Evolutionary conservation across 495 filamentous ascomycete species (phyloP).

Genomic region (Oidiodendron maius): DNA sequence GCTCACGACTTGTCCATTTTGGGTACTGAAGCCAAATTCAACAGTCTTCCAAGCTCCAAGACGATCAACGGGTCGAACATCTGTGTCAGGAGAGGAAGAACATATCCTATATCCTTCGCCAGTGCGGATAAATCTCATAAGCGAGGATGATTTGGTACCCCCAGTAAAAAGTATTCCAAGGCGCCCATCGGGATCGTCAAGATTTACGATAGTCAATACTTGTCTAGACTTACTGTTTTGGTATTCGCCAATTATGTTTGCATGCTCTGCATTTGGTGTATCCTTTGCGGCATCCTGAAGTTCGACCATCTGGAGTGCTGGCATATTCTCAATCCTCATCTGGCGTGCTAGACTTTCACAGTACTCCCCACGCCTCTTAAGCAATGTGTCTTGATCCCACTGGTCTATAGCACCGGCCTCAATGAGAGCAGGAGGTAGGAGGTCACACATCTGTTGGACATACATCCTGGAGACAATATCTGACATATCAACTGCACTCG

Average conservation of each 20-base stretch:
- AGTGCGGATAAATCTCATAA: slow-evolving; percentile 8
- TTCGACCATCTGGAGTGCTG: slow-evolving; percentile 1
- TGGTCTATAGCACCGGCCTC: no score
- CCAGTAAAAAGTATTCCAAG: slow-evolving; percentile 1
- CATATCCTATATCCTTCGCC: slow-evolving; percentile 7
- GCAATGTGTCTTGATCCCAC: no score
- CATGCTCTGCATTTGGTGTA: slow-evolving; percentile 2
- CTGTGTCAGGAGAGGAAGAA: background rate
- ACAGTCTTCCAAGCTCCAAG: slow-evolving; percentile 11
- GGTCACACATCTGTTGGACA: slow-evolving; percentile 7
- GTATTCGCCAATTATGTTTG: slow-evolving; percentile 6
- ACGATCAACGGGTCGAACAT: slow-evolving; percentile 3
- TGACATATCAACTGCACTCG: slow-evolving; percentile 7
- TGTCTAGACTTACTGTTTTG: slow-evolving; percentile 1
- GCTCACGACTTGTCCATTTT: background rate
- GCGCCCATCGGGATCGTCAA: no score
- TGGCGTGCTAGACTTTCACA: slow-evolving; percentile 2
- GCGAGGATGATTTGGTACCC: slow-evolving; percentile 2
- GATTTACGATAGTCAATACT: no score
- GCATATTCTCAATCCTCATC: slow-evolving; percentile 7
- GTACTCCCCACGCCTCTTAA: no score
- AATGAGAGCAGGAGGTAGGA: slow-evolving; percentile 5
- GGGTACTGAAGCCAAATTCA: slow-evolving; percentile 7
- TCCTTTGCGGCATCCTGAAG: slow-evolving; percentile 3
- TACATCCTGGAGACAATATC: slow-evolving; percentile 12